Percentiles rank a stretch among this genome's conserved stretches.
These are phyloP conservation scores for Filobasidium uniguttulatum DNA, from an alignment of 1,284 basidiomycete species.

Conservation along the genomic window DNA sequence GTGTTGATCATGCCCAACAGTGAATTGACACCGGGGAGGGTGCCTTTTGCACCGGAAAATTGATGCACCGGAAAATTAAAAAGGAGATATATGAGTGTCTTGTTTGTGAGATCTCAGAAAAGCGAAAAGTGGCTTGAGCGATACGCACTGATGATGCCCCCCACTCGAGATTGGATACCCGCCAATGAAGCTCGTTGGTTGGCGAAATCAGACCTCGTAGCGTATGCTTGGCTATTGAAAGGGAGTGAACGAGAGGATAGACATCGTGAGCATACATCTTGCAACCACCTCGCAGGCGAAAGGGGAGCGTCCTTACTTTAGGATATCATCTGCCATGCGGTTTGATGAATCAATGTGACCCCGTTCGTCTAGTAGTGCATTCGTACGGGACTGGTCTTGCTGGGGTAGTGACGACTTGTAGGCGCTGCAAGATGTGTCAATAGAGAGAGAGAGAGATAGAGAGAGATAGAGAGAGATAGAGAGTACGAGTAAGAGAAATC, in stretches of 20 bases:
- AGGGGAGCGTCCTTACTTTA: conserved; percentile 55
- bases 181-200: conserved; percentile 62
- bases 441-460: too few species aligned
- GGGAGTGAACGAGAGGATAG: background rate
- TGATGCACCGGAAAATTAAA: background rate
- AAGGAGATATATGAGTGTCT: background rate
- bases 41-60: conserved; percentile 40
- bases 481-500: too few species aligned
- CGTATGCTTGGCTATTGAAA: conserved; percentile 81
- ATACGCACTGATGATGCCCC: conserved; percentile 59
- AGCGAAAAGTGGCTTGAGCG: background rate
- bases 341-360: conserved; percentile 82
- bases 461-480: too few species aligned
- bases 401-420: conserved; percentile 62
- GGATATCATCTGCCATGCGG: conserved; percentile 81
- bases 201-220: conserved; percentile 87
- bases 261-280: background rate
- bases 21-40: conserved; percentile 86
- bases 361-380: conserved; percentile 75
- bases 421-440: conserved; percentile 28
- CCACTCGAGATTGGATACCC: conserved; percentile 70
- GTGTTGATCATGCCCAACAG: conserved; percentile 84
- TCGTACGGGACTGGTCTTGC: conserved; percentile 44
- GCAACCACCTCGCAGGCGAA: background rate
- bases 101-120: background rate